Evolutionary conservation across 192 early-diverging fungal species (phyloP).

Genomic region (Coemansia sp.): DNA sequence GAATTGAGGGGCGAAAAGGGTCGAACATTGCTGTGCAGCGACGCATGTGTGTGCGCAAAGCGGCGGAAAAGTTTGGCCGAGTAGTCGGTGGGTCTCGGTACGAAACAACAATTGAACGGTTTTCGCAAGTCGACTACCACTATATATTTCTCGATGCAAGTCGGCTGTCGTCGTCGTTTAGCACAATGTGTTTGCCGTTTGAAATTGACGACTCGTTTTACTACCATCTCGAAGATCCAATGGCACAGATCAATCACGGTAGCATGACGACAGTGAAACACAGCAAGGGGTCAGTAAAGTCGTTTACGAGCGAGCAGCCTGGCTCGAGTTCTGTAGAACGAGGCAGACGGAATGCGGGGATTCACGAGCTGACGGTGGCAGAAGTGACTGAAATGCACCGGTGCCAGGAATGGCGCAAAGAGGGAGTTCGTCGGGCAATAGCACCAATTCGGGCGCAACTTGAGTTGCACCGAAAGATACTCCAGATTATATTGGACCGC

Average conservation of each 20-base stretch:
- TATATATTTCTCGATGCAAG: constrained; percentile 23
- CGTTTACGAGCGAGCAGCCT: constrained; percentile 6
- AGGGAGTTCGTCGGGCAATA: constrained; percentile 13
- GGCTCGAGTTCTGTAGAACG: neutral
- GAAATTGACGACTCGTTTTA: constrained; percentile 39
- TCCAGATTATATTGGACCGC: constrained; percentile 19
- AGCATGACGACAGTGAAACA: constrained; percentile 23
- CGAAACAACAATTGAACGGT: constrained; percentile 40
- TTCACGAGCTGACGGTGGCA: constrained; percentile 4
- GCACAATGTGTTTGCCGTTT: constrained; percentile 48
- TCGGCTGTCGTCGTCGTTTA: constrained; percentile 29
- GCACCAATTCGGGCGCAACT: constrained; percentile 27
- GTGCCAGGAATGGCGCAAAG: constrained; percentile 7
- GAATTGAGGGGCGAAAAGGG: constrained; percentile 7
- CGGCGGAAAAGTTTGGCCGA: constrained; percentile 24
- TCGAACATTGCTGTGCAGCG: constrained; percentile 5
- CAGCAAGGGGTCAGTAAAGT: constrained; percentile 16
- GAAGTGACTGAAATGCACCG: constrained; percentile 24
- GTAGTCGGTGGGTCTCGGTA: constrained; percentile 42
- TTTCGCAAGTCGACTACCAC: constrained; percentile 45
- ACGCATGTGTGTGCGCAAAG: constrained; percentile 6
- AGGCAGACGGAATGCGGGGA: neutral
- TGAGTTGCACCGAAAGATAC: constrained; percentile 18
- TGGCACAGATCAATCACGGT: constrained; percentile 20
- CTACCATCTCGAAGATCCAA: constrained; percentile 20